phyloP scores from a whole-genome alignment of 768 basidiomycete genomes.

The Auriculariales sp. region DNA sequence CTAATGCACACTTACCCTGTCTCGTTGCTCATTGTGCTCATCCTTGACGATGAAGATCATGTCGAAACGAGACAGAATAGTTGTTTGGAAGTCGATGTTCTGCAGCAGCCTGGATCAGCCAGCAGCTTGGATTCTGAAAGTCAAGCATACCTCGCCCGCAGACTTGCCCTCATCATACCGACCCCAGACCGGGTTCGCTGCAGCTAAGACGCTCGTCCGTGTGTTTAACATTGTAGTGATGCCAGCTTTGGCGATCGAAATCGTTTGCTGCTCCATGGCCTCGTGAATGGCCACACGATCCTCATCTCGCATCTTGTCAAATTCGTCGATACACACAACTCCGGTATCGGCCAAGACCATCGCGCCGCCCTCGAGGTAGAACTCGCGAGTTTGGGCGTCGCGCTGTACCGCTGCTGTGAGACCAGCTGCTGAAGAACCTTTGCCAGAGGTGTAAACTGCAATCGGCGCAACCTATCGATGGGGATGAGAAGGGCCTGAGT shows the following conservation, averaged over 20 bases:
- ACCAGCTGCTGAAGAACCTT: constrained; percentile 97
- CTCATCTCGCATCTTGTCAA: constrained; percentile 99
- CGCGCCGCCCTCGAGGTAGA: constrained; percentile 96
- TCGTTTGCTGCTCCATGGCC: constrained; percentile 99
- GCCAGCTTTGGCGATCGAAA: constrained; percentile 97
- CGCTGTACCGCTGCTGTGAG: constrained; percentile 94
- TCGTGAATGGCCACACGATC: constrained; percentile 98
- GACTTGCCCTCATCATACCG: constrained; percentile 93
- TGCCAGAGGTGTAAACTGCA: constrained; percentile 96
- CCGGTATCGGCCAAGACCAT: constrained; percentile 99
- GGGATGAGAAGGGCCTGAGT: constrained; percentile 2
- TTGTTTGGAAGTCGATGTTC: constrained; percentile 98
- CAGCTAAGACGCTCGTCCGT: constrained; percentile 87
- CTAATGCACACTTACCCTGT: constrained; percentile 41
- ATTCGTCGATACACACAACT: constrained; percentile 98
- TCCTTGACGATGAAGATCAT: constrained; percentile 99
- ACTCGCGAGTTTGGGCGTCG: constrained; percentile 89
- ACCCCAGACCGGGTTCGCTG: constrained; percentile 96
- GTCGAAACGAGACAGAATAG: constrained; percentile 94
- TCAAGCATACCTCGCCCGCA: constrained; percentile 64
- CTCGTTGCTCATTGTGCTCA: constrained; percentile 88
- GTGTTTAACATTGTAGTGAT: constrained; percentile 97
- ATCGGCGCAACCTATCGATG: constrained; percentile 75
- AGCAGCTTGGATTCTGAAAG: neutral
- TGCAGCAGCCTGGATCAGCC: constrained; percentile 9